These are phyloP conservation scores for Aspergillus conjunctus DNA, from an alignment of 495 filamentous ascomycete genomes.

Conservation along the genomic window DNA sequence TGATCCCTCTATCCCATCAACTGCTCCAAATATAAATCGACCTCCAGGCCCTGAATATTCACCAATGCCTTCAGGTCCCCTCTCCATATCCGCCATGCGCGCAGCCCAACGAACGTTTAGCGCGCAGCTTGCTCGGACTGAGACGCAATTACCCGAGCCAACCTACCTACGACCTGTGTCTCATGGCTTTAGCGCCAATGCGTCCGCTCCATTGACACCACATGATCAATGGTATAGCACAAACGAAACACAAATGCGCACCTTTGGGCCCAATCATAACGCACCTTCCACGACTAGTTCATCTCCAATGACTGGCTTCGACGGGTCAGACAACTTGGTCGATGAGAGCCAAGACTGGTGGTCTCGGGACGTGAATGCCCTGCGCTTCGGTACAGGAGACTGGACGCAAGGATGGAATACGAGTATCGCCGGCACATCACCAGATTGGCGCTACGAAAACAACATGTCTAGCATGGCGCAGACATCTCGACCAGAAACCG, in stretches of 20 bases:
- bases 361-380: slow-evolving; percentile 50
- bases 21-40: slow-evolving; percentile 13
- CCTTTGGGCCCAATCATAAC: slow-evolving; percentile 22
- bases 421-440: slow-evolving; percentile 17
- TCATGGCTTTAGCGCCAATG: slow-evolving; percentile 27
- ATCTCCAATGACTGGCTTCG: slow-evolving; percentile 44
- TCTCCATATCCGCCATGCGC: slow-evolving; percentile 30
- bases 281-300: slow-evolving; percentile 28
- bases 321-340: slow-evolving; percentile 51
- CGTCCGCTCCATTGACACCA: slow-evolving; percentile 17
- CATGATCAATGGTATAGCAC: slow-evolving; percentile 36
- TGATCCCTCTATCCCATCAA: slow-evolving; percentile 19
- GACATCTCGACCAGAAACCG: slow-evolving; percentile 16
- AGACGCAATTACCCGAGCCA: slow-evolving; percentile 37
- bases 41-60: slow-evolving; percentile 27
- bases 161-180: slow-evolving; percentile 39
- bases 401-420: slow-evolving; percentile 41
- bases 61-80: slow-evolving; percentile 16
- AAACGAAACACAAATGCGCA: slow-evolving; percentile 20
- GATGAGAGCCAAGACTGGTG: slow-evolving; percentile 63
- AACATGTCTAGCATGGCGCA: slow-evolving; percentile 17
- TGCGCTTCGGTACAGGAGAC: slow-evolving; percentile 50
- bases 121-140: slow-evolving; percentile 26
- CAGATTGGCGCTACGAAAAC: slow-evolving; percentile 17
- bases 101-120: slow-evolving; percentile 25